These are phyloP conservation scores for Juglanconis juglandina DNA, from an alignment of 2,329 filamentous ascomycete species.

Conservation along the genomic window DNA sequence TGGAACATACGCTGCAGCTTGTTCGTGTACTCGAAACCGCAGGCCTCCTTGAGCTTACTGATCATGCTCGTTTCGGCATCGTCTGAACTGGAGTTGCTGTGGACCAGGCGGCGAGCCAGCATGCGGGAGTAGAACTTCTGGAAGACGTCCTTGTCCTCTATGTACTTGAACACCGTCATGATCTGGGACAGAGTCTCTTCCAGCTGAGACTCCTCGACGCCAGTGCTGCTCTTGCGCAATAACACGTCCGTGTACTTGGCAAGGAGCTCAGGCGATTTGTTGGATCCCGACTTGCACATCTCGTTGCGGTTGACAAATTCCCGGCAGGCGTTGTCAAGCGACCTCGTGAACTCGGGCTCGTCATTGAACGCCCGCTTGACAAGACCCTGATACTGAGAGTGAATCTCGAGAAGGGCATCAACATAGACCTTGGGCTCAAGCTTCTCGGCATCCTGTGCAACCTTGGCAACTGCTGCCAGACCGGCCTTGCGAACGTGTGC, in stretches of 20 bases:
- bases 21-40: conserved; percentile 98
- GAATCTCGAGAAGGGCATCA: conserved; percentile 88
- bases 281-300: conserved; percentile 89
- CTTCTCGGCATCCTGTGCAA: conserved; percentile 81
- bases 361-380: conserved; percentile 92
- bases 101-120: conserved; percentile 89
- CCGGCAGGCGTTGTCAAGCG: conserved; percentile 91
- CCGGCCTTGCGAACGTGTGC: conserved; percentile 89
- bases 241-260: conserved; percentile 94
- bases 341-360: conserved; percentile 94
- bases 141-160: conserved; percentile 99
- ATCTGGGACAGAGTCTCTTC: conserved; percentile 86
- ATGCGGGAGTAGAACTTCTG: conserved; percentile 99
- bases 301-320: conserved; percentile 98
- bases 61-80: conserved; percentile 99
- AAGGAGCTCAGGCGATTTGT: conserved; percentile 88
- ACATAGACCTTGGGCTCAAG: conserved; percentile 97
- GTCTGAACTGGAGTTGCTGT: conserved; percentile 91
- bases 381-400: conserved; percentile 86
- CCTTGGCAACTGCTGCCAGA: conserved; percentile 82
- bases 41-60: conserved; percentile 96
- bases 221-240: conserved; percentile 87
- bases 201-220: conserved; percentile 88
- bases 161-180: conserved; percentile 99
- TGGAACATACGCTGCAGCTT: conserved; percentile 99